Conservation (phyloP, 148 eudicot species). For the Chenopodium formosanum region DNA sequence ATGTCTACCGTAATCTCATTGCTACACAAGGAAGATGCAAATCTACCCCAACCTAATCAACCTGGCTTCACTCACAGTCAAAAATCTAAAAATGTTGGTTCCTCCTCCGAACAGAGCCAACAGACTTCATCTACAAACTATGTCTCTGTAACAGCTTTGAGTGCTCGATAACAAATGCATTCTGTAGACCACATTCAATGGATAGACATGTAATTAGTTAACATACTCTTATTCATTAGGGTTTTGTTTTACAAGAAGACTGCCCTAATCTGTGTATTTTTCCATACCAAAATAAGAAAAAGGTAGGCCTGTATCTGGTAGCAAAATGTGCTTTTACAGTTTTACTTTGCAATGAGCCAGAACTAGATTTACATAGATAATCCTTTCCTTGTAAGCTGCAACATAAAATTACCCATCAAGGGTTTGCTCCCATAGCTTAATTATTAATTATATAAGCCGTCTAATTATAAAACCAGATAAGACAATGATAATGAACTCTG, state of each 20-base stretch:
- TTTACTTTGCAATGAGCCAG: not conserved
- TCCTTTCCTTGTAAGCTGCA: not conserved
- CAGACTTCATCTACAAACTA: not conserved
- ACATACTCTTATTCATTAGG: not conserved
- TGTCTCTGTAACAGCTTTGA: constrained; percentile 13
- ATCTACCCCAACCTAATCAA: constrained; percentile 21
- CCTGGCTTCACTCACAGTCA: constrained; percentile 12
- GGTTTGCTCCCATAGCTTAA: not conserved
- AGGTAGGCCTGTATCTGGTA: not conserved
- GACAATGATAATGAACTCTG: not conserved
- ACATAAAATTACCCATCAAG: no score
- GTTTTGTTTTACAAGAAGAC: not conserved
- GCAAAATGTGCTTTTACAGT: not conserved
- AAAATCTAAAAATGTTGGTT: not conserved
- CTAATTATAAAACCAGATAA: not conserved
- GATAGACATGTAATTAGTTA: not conserved
- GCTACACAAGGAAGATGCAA: constrained; percentile 1
- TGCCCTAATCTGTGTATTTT: not conserved
- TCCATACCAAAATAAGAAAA: not conserved
- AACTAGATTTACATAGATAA: not conserved
- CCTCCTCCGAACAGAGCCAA: constrained; percentile 12
- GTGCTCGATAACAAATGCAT: constrained; percentile 5
- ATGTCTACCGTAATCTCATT: no score
- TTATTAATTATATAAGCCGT: not conserved
- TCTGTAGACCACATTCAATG: not conserved